Evolutionary conservation across 495 filamentous ascomycete genomes (phyloP), one percentile per base, ranked within the genome.

Genomic region (Podospora bellae-mahoneyi): DNA sequence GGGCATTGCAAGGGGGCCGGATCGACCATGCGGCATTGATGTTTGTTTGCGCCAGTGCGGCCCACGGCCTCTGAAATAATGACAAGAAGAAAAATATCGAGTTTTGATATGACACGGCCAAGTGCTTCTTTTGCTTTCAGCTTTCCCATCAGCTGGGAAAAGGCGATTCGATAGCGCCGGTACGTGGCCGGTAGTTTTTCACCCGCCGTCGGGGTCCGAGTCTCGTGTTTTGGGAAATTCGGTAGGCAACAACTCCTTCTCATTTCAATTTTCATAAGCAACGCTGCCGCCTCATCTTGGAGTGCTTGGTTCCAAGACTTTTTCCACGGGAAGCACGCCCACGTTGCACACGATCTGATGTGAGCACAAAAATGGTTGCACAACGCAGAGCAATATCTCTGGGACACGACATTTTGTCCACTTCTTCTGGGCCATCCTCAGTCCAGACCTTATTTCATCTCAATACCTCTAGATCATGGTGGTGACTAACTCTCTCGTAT

Each of bases 331-430:
- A 48, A 10, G 13, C 23, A 3, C 55, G 23, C 55, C 20, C 55
- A 26, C 23, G 55, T 58, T 58, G 23, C 55, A 58, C 55, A 26
- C n/a, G 55, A 58, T 58, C 55, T 58, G 55, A 58, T 58, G 55
- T 58, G 55, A 58, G 55, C 55, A 48, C 39, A 26, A 58, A 58
- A 58, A 58, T 58, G 23, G 55, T 58, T 58, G 26, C 55, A 58
- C 55, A 58, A 58, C 19, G 23, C 55, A 58, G 23, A 58, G 55
- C 23, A 19, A 9, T 10, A 58, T 19, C 55, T 20, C 55, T 58
- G 13, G 55, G 10, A 58, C 55, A 58, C 55, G 55, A 58, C 55
- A 58, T 58, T 58, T 57, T n/a, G n/a, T 18, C 23, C 55, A 20
- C 55, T 7, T 19, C 18, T 58, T 57, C 54, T 23, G 54, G 20